A percentile compares a stretch with the other conserved stretches of the same genome.
phyloP scores from a whole-genome alignment of 1,139 yeast genomes.

The Candida frijolesensis region DNA sequence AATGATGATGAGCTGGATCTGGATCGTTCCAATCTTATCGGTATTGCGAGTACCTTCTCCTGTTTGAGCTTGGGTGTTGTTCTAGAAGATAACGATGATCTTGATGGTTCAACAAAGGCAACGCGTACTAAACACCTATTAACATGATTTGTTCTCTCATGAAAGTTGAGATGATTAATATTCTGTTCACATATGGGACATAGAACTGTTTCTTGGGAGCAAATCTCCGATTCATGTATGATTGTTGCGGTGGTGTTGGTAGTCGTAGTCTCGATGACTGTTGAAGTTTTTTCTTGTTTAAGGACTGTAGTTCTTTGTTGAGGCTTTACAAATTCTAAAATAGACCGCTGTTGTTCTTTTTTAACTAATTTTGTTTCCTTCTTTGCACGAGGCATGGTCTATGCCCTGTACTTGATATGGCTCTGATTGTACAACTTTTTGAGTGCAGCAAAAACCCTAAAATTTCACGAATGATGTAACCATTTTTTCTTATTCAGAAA shows the following conservation, averaged over 20 bases:
- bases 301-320: background rate
- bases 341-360: constrained; percentile 7
- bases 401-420: background rate
- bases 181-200: constrained; percentile 24
- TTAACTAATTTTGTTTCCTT: background rate
- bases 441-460: background rate
- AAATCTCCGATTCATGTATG: background rate
- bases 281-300: constrained; percentile 10
- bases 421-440: background rate
- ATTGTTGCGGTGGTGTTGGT: background rate
- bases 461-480: background rate
- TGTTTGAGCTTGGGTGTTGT: background rate
- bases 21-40: constrained; percentile 2
- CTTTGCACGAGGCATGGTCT: constrained; percentile 3
- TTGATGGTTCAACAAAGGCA: constrained; percentile 13
- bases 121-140: constrained; percentile 47
- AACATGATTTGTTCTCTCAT: constrained; percentile 57
- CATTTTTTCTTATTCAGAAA: background rate
- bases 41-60: background rate
- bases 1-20: constrained; percentile 7
- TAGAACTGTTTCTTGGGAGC: background rate
- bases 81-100: background rate
- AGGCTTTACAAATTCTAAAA: constrained; percentile 4
- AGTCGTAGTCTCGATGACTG: background rate
- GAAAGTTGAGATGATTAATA: constrained; percentile 21